phyloP scores from a whole-genome alignment of 2,329 filamentous ascomycete species.

The Clarireedia monteithiana region DNA sequence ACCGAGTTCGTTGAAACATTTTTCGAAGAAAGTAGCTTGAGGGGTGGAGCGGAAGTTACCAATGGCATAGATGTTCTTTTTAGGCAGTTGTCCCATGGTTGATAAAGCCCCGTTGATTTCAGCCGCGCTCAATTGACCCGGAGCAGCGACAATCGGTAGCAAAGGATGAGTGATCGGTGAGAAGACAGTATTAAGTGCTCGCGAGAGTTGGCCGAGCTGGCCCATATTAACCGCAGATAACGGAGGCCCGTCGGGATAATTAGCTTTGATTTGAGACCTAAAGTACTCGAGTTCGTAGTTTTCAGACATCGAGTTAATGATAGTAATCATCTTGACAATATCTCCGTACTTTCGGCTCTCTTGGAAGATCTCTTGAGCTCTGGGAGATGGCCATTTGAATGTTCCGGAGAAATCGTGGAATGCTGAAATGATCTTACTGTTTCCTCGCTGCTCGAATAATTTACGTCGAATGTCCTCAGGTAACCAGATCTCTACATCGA shows the following conservation, averaged over 20 bases:
- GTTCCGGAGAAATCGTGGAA: conserved; percentile 83
- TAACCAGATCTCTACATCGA: conserved; percentile 83
- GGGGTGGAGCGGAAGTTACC: conserved; percentile 62
- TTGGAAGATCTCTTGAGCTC: conserved; percentile 64
- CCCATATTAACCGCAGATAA: conserved; percentile 85
- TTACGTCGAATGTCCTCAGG: conserved; percentile 65
- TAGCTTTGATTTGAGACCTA: conserved; percentile 63
- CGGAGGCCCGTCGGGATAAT: conserved; percentile 61
- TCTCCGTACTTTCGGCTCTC: conserved; percentile 69
- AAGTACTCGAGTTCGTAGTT: conserved; percentile 91
- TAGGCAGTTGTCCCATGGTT: conserved; percentile 72
- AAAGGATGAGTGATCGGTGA: conserved; percentile 83
- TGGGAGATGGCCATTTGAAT: conserved; percentile 73
- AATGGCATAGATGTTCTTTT: conserved; percentile 73
- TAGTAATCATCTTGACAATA: conserved; percentile 85
- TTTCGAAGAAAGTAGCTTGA: conserved; percentile 79
- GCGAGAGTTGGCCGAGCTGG: conserved; percentile 74
- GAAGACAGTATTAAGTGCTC: conserved; percentile 78
- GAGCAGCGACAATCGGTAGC: conserved; percentile 75
- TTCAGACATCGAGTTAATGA: conserved; percentile 73
- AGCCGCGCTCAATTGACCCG: conserved; percentile 76
- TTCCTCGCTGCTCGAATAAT: conserved; percentile 63
- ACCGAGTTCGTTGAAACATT: conserved; percentile 74
- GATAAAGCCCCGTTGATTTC: conserved; percentile 77
- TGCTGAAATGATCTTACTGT: conserved; percentile 82